Base-by-base conservation (phyloP, 208 protist genomes). In the Leishmania gerbilli region DNA sequence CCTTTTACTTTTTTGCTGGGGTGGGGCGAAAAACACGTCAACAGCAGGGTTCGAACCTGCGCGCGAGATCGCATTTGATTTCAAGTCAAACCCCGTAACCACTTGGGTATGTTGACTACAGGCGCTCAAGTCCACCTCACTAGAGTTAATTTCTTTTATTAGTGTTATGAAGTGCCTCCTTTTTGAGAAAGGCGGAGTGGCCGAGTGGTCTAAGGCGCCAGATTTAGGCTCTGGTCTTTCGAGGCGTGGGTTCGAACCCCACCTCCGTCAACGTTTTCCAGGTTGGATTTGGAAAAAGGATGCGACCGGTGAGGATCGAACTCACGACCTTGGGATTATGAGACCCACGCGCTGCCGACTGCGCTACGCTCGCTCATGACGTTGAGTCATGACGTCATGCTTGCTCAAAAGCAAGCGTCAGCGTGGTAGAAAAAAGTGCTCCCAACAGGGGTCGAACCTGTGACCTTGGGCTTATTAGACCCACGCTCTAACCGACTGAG, bases 241-340 rank as follows among this genome's bases (percentile, higher is more conserved):
- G 86, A 87, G 88, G 88, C 88, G 88, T 92, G 88, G 88, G 88
- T 92, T 92, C 88, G 84, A 92, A 92, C 88, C 88, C 88, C 88
- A 92, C 89, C 84, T 87, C 82, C 84, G 86, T 90, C 86, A 92
- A 67, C 34, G 34, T 67, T 67, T 67, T 67, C n/a, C 27, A 42
- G 2, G 24, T 34, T 34, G 34, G 34, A 34, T 34, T 34, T 34
- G 15, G 3, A 85, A 86, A 85, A 92, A 58, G 65, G 72, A 75
- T 90, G 87, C 87, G 84, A 89, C 80, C 85, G 81, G 88, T 88
- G 90, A 95, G 92, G 91, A 87, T 97, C 92, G 94, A 95, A 97
- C 95, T 98, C 91, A 98, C 95, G 93, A 97, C 93, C 95, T 98
- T 98, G 92, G 95, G 95, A 95, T 98, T 98, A 98, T 98, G 95